Conservation (phyloP, 257 asterid genomes). For the Linaria vulgaris region DNA sequence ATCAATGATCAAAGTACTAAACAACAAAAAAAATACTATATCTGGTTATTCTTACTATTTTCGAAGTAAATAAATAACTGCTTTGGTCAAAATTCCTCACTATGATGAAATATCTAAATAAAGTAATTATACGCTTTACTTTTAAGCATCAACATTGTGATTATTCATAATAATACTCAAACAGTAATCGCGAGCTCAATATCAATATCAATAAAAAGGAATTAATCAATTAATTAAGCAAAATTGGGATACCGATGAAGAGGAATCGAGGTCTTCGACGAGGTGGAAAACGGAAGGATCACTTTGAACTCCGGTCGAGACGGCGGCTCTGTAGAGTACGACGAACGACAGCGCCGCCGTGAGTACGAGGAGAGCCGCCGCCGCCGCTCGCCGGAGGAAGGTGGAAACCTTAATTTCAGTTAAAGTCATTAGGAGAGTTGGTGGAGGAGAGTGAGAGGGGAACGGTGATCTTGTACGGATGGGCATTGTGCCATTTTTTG, state of each 20-base stretch:
- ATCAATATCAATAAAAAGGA: too few species aligned
- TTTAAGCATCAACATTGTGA: too few species aligned
- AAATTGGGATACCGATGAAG: neutral
- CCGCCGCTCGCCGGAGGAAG: conserved; percentile 25
- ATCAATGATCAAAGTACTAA: too few species aligned
- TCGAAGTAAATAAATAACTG: too few species aligned
- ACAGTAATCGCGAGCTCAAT: too few species aligned
- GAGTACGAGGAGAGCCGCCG: conserved; percentile 18
- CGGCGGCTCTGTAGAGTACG: conserved; percentile 33
- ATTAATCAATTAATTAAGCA: too few species aligned
- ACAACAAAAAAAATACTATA: too few species aligned
- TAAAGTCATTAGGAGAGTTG: conserved; percentile 11
- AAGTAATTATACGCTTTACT: neutral
- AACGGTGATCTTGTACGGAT: conserved; percentile 17
- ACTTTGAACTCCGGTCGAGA: conserved; percentile 17
- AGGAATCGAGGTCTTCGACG: conserved; percentile 9
- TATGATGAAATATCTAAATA: too few species aligned
- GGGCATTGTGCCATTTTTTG: conserved; percentile 24
- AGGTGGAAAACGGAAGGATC: conserved; percentile 11
- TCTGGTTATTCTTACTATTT: too few species aligned
- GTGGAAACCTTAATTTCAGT: conserved; percentile 22
- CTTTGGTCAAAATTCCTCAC: too few species aligned
- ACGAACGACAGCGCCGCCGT: conserved; percentile 29
- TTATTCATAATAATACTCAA: too few species aligned
- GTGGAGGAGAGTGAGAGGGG: too few species aligned